These are phyloP conservation scores for Boletus rubescentipes DNA, from an alignment of 768 basidiomycete species.

Conservation along the genomic window DNA sequence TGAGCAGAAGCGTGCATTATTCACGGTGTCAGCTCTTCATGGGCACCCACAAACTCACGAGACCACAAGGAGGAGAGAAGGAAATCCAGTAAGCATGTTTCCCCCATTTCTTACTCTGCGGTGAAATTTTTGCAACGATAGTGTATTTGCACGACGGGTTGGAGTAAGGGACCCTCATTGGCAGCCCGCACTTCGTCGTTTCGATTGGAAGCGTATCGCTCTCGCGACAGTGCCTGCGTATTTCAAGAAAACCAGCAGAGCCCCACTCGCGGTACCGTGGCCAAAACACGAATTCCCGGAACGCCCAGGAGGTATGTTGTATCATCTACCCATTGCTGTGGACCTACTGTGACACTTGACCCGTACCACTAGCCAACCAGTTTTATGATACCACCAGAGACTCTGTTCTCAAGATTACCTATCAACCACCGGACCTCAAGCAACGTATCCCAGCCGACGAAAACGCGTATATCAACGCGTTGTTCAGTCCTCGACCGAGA, in stretches of 20 bases:
- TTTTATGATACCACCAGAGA: conserved; percentile 66
- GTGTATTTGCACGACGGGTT: conserved; percentile 76
- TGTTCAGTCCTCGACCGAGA: conserved; percentile 39
- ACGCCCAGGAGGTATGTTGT: conserved; percentile 27
- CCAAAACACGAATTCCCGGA: conserved; percentile 51
- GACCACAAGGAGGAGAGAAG: conserved; percentile 32
- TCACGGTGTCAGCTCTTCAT: conserved; percentile 79
- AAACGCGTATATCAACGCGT: conserved; percentile 57
- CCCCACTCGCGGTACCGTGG: conserved; percentile 62
- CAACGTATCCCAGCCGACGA: conserved; percentile 44
- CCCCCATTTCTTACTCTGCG: background rate
- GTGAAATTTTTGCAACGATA: conserved; percentile 28
- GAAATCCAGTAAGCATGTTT: conserved; percentile 45
- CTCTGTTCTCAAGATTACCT: conserved; percentile 67
- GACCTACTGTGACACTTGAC: conserved; percentile 5
- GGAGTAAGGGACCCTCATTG: conserved; percentile 60
- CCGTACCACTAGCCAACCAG: conserved; percentile 29
- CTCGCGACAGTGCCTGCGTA: conserved; percentile 62
- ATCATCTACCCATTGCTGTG: background rate
- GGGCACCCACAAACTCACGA: conserved; percentile 50
- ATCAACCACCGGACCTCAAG: conserved; percentile 54
- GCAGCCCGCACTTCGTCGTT: conserved; percentile 53
- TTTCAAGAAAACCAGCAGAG: conserved; percentile 33
- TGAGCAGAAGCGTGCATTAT: conserved; percentile 56
- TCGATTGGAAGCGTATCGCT: conserved; percentile 73